Base-by-base conservation (phyloP, 2,329 filamentous ascomycete genomes). In the Berkeleyomyces basicola region DNA sequence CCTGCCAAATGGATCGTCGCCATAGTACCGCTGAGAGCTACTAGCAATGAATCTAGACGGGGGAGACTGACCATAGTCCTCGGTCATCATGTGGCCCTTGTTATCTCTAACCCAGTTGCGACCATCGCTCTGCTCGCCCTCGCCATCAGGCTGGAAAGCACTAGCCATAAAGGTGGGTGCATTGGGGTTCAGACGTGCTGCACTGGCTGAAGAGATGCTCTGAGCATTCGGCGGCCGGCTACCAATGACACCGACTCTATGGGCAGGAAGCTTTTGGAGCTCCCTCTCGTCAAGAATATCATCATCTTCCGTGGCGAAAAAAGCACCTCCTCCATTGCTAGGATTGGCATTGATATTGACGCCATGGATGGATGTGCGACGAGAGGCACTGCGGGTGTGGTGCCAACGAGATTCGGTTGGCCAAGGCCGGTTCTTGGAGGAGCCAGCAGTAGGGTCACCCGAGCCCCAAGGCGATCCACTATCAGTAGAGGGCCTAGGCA, bases 101-200 rank as follows among this genome's bases (percentile, higher is more conserved):
- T 71, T 69, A 49, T 74, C 37, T 63, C 59, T 63, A 69, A 76
- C 63, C 73, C 73, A 47, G 67, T 43, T 51, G 55, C 67, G 37
- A 60, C 62, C 47, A 64, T 68, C 7, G n/a, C 67, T 67, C 3
- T 66, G 63, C n/a, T 66, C 60, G 4, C 59, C 11, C 3, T 74
- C 72, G 68, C 74, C 72, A 44, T 74, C 73, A 65, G 68, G 73
- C 14, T 79, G 77, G 68, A 84, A 82, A 64, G 93, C 82, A 44
- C 84, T 80, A 7, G 80, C 85, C 73, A 87, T 92, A 71, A 97
- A 97, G 0, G 87, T 88, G 7, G 91, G 91, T 0, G 92, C 93
- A 5, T 88, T 82, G 6, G 93, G 93, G 69, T 99, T 97, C 37
- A 97, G 79, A 68, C 73, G 84, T 74, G 72, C 84, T 72, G 70